Conservation (phyloP, 257 asterid genomes). For the Prunella vulgaris region DNA sequence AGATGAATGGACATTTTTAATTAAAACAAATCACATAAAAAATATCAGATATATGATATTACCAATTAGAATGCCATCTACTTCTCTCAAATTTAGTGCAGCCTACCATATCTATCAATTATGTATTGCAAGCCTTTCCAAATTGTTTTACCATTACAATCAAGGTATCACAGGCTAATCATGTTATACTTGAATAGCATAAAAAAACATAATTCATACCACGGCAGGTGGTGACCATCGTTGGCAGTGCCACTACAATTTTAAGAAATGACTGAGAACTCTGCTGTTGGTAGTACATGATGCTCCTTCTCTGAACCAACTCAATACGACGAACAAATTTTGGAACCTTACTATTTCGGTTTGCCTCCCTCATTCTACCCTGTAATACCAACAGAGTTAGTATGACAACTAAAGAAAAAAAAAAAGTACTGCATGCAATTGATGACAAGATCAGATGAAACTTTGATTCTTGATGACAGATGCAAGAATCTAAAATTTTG, state of each 20-base stretch:
- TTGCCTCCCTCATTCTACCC: constrained; percentile 47
- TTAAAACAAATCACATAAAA: no score
- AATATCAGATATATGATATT: constrained; percentile 10
- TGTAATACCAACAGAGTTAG: no score
- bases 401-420: no score
- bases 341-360: constrained; percentile 61
- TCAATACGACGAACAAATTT: constrained; percentile 76
- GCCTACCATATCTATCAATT: not conserved
- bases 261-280: constrained; percentile 75
- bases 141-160: not conserved
- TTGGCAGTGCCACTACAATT: constrained; percentile 92
- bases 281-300: constrained; percentile 89
- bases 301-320: constrained; percentile 78
- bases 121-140: no score
- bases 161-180: not conserved
- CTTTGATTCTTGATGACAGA: not conserved
- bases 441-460: not conserved
- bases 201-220: constrained; percentile 43
- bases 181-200: constrained; percentile 6
- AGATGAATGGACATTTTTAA: constrained; percentile 10
- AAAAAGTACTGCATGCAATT: no score
- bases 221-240: constrained; percentile 96
- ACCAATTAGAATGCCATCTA: not conserved
- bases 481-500: not conserved
- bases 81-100: not conserved